Evolutionary conservation across 2,329 filamentous ascomycete species (phyloP).

Genomic region (Cordyceps cicadae): DNA sequence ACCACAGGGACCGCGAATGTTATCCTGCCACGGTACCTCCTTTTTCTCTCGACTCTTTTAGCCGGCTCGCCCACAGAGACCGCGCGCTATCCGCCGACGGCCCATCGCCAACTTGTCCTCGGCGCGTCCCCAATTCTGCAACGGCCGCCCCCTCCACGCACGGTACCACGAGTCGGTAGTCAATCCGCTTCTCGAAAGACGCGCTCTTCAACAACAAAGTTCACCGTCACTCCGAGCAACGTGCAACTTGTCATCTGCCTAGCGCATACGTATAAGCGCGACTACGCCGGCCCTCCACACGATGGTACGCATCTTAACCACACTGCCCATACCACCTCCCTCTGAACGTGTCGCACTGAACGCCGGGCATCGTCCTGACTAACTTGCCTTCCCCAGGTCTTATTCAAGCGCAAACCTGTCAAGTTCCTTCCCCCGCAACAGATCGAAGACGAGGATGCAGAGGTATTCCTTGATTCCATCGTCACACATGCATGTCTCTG

Average conservation of each 20-base stretch:
- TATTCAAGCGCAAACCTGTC: constrained; percentile 94
- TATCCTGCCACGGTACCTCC: neutral
- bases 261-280: constrained; percentile 2
- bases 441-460: constrained; percentile 71
- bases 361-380: neutral
- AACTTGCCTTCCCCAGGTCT: constrained; percentile 51
- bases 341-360: neutral
- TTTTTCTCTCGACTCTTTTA: neutral
- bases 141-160: neutral
- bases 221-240: neutral
- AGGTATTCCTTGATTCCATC: constrained; percentile 49
- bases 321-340: neutral
- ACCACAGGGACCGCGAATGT: neutral
- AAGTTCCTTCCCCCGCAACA: constrained; percentile 64
- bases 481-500: constrained; percentile 10
- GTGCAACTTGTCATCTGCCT: neutral
- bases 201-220: neutral
- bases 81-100: neutral
- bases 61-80: neutral
- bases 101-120: neutral
- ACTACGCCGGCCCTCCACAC: neutral
- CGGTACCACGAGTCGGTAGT: neutral
- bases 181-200: neutral
- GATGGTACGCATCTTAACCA: neutral
- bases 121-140: neutral